phyloP scores from a whole-genome alignment of 192 early-diverging fungal genomes.

The Podila epicladia region DNA sequence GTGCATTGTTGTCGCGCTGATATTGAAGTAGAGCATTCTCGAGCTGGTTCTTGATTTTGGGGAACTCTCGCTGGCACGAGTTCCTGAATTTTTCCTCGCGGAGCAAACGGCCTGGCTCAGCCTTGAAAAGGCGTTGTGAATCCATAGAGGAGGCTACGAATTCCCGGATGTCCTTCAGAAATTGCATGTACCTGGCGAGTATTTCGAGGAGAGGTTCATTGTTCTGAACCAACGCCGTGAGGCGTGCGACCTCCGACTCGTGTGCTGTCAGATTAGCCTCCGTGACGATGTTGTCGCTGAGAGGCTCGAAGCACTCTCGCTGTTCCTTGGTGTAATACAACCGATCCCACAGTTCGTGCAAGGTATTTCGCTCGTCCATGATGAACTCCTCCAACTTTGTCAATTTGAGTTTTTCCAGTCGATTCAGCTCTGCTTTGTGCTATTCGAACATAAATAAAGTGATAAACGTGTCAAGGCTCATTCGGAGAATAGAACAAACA shows the following conservation, averaged over 20 bases:
- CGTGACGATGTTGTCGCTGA: constrained; percentile 30
- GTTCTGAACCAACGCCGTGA: constrained; percentile 45
- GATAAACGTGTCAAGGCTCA: not conserved
- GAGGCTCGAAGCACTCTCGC: constrained; percentile 27
- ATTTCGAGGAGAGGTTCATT: constrained; percentile 52
- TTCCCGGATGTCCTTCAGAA: constrained; percentile 53
- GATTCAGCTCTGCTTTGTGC: constrained; percentile 53
- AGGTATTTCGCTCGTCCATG: constrained; percentile 36
- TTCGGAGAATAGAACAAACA: not conserved
- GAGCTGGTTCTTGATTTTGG: constrained; percentile 47
- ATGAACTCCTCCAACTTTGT: constrained; percentile 57
- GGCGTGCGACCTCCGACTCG: constrained; percentile 51
- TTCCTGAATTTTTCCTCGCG: constrained; percentile 63
- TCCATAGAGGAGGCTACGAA: constrained; percentile 50
- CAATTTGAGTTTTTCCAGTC: constrained; percentile 49
- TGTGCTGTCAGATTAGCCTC: constrained; percentile 50
- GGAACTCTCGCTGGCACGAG: constrained; percentile 53
- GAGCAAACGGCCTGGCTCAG: constrained; percentile 60
- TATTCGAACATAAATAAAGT: constrained; percentile 3
- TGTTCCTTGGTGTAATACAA: constrained; percentile 46
- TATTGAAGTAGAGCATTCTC: constrained; percentile 50
- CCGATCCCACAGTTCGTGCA: constrained; percentile 53
- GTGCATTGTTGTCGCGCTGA: constrained; percentile 41
- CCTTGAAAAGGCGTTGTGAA: constrained; percentile 52
- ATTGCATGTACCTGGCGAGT: constrained; percentile 45